Evolutionary conservation across 202 grass and related monocot species (phyloP).

Genomic region (Dendrocalamus latiflorus): DNA sequence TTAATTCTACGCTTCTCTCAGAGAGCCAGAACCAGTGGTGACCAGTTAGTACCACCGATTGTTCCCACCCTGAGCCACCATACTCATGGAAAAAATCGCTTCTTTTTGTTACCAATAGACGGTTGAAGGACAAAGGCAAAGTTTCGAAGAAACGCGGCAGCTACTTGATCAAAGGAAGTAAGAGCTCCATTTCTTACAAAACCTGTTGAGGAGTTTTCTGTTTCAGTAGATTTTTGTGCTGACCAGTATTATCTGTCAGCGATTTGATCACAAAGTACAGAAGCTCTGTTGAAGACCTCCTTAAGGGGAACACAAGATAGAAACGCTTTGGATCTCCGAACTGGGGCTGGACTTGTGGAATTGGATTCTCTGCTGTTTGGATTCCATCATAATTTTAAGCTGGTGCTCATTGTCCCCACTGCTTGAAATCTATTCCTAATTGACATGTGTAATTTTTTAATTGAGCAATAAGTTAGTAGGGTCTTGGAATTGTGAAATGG

Average conservation of each 20-base stretch:
- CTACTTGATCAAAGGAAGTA: slow-evolving; percentile 54
- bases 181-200: not conserved
- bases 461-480: not conserved
- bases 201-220: not conserved
- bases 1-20: not conserved
- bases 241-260: slow-evolving; percentile 16
- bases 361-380: not conserved
- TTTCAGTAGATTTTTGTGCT: not conserved
- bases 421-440: not conserved
- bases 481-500: not conserved
- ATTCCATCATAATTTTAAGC: not conserved
- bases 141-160: slow-evolving; percentile 39
- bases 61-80: not conserved
- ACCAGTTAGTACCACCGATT: not conserved
- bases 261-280: slow-evolving; percentile 44
- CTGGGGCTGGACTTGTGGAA: not conserved
- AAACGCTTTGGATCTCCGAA: not conserved
- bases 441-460: not conserved
- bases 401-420: not conserved
- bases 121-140: slow-evolving; percentile 41
- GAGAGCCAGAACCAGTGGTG: not conserved
- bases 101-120: slow-evolving; percentile 22
- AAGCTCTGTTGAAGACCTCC: slow-evolving; percentile 38
- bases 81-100: slow-evolving; percentile 18
- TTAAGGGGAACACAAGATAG: slow-evolving; percentile 27